Conservation (phyloP, 805 yeast species). For the Yamadazyma tumulicola region DNA sequence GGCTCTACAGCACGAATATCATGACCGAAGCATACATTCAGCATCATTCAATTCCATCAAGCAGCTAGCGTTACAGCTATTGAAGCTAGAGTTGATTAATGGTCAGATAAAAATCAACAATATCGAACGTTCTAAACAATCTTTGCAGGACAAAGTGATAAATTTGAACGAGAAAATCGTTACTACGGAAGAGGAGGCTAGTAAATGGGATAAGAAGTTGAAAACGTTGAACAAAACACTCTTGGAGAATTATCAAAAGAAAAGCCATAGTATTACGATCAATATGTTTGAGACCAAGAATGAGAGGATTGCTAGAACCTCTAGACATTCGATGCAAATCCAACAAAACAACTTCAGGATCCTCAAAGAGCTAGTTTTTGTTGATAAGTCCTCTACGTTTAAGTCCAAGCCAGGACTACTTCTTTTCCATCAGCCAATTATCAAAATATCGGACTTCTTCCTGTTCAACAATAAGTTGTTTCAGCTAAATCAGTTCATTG, state of each 20-base stretch:
- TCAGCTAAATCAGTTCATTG: slow-evolving; percentile 28
- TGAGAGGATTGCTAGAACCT: slow-evolving; percentile 17
- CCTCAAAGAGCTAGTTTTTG: slow-evolving; percentile 23
- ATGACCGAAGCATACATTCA: neutral
- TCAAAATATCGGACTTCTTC: slow-evolving; percentile 24
- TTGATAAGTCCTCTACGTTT: slow-evolving; percentile 1
- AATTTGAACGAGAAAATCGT: slow-evolving; percentile 12
- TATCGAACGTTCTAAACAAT: slow-evolving; percentile 10
- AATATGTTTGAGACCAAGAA: slow-evolving; percentile 5
- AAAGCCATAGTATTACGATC: neutral
- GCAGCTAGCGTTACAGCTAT: slow-evolving; percentile 26
- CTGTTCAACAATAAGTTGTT: slow-evolving; percentile 21
- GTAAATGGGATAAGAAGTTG: neutral
- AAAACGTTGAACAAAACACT: neutral
- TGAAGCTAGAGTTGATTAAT: slow-evolving; percentile 21
- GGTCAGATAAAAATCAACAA: slow-evolving; percentile 15
- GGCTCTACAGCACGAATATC: neutral
- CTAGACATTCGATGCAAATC: slow-evolving; percentile 22
- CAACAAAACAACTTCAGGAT: slow-evolving; percentile 22
- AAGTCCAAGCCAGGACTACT: slow-evolving; percentile 6
- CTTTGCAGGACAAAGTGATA: slow-evolving; percentile 13
- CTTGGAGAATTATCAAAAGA: slow-evolving; percentile 3
- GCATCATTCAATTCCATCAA: slow-evolving; percentile 15
- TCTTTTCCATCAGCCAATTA: slow-evolving; percentile 26
- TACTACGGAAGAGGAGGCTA: slow-evolving; percentile 7